Conservation (phyloP, 345 rosid genomes). For the Populus davidiana region DNA sequence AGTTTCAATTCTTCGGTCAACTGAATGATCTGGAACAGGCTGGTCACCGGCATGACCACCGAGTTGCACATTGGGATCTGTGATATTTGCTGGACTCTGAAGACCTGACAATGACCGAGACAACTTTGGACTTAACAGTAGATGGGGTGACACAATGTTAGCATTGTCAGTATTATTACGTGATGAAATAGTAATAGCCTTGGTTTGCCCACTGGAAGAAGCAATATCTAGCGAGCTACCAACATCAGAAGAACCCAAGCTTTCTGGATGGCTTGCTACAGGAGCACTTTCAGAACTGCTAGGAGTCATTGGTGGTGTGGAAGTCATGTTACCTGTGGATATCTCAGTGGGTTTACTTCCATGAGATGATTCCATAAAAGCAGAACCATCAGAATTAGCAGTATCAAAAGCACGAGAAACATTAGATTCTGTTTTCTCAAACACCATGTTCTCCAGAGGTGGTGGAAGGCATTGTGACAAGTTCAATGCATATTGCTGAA, state of each 20-base stretch:
- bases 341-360: constrained; percentile 35
- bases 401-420: constrained; percentile 32
- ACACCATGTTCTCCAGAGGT: constrained; percentile 44
- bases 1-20: constrained; percentile 11
- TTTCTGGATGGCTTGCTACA: constrained; percentile 29
- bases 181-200: constrained; percentile 31
- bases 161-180: constrained; percentile 12
- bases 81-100: constrained; percentile 29
- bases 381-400: constrained; percentile 25
- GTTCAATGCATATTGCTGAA: constrained; percentile 87
- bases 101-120: constrained; percentile 19
- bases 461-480: constrained; percentile 76
- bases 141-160: constrained; percentile 5
- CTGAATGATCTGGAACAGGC: constrained; percentile 18
- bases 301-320: constrained; percentile 18
- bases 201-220: constrained; percentile 30
- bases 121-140: constrained; percentile 22
- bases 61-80: constrained; percentile 30
- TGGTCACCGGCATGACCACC: constrained; percentile 32
- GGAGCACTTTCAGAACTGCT: constrained; percentile 29
- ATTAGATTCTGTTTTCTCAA: constrained; percentile 50
- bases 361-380: constrained; percentile 29
- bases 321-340: constrained; percentile 17
- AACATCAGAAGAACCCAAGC: constrained; percentile 38
- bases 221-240: constrained; percentile 26